phyloP scores from a whole-genome alignment of 1,284 basidiomycete species.

The Stereum hirsutum region DNA sequence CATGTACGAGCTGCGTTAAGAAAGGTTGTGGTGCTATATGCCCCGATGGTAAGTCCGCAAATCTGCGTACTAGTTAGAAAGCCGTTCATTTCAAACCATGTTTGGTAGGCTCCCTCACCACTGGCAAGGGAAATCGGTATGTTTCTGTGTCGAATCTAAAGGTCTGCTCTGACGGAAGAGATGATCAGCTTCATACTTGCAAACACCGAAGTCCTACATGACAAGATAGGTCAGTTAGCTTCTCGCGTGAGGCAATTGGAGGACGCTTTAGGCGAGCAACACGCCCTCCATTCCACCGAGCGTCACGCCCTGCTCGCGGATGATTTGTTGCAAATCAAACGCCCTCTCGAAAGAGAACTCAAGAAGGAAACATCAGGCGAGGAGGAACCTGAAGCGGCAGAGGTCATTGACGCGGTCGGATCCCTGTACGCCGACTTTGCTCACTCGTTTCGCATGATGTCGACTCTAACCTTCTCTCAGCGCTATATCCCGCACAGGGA shows the following conservation, averaged over 20 bases:
- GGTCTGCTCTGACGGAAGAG: too few species aligned
- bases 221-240: conserved; percentile 51
- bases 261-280: conserved; percentile 47
- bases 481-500: conserved; percentile 50
- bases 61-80: conserved; percentile 5
- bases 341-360: conserved; percentile 49
- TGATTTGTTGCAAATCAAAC: conserved; percentile 53
- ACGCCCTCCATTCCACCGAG: conserved; percentile 33
- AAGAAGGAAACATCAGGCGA: conserved; percentile 26
- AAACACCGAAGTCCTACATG: conserved; percentile 58
- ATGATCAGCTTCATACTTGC: conserved; percentile 54
- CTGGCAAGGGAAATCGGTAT: conserved; percentile 64
- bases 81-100: conserved; percentile 1
- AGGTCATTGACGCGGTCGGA: conserved; percentile 52
- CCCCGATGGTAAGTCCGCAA: conserved; percentile 37
- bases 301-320: conserved; percentile 48
- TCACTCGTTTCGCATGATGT: conserved; percentile 6
- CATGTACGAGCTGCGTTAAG: conserved; percentile 59
- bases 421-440: conserved; percentile 38
- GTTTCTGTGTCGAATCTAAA: conserved; percentile 1
- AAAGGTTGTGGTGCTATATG: conserved; percentile 59
- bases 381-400: conserved; percentile 30
- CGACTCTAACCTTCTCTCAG: conserved; percentile 21
- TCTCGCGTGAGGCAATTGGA: conserved; percentile 54
- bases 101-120: conserved; percentile 50